These are phyloP conservation scores for Ceratocystis colombiana DNA, from an alignment of 2,329 filamentous ascomycete genomes.

Conservation along the genomic window DNA sequence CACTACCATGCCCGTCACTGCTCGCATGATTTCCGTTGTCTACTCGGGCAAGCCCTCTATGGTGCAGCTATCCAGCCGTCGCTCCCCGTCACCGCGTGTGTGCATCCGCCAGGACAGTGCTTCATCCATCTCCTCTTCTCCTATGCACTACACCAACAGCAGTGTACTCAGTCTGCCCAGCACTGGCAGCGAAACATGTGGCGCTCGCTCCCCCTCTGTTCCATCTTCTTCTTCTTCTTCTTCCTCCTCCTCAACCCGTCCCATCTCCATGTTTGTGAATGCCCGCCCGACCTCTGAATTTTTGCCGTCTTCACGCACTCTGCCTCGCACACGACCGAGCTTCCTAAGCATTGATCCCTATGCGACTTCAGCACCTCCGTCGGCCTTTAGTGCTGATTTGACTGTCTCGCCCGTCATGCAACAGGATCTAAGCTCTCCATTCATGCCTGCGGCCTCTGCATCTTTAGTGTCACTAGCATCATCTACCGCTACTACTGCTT, in stretches of 20 bases:
- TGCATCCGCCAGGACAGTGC: conserved; percentile 29
- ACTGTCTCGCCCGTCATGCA: conserved; percentile 12
- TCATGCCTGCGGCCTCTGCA: not conserved
- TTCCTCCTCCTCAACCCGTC: conserved; percentile 11
- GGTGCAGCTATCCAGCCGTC: conserved; percentile 38
- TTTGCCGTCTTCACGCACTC: conserved; percentile 2
- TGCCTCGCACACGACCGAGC: conserved; percentile 32
- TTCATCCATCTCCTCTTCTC: conserved; percentile 27
- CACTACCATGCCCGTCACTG: conserved; percentile 39
- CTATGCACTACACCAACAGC: conserved; percentile 33
- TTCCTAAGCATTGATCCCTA: conserved; percentile 49
- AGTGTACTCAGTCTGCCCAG: conserved; percentile 32
- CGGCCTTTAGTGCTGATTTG: not conserved
- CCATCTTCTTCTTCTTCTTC: not conserved
- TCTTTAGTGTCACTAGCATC: conserved; percentile 15
- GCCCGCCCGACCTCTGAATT: conserved; percentile 26
- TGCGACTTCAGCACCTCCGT: conserved; percentile 33
- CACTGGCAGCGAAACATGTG: conserved; percentile 21
- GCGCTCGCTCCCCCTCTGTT: not conserved
- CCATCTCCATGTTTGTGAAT: conserved; percentile 22
- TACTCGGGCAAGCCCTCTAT: conserved; percentile 51
- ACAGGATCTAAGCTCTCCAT: conserved; percentile 8
- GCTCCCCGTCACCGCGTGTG: conserved; percentile 31
- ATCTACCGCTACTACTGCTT: conserved; percentile 8
- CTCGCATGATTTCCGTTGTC: conserved; percentile 49